Percentiles rank a stretch among this genome's conserved stretches.
phyloP scores from a whole-genome alignment of 2,329 filamentous ascomycete genomes.

The Pseudocercospora macadamiae region DNA sequence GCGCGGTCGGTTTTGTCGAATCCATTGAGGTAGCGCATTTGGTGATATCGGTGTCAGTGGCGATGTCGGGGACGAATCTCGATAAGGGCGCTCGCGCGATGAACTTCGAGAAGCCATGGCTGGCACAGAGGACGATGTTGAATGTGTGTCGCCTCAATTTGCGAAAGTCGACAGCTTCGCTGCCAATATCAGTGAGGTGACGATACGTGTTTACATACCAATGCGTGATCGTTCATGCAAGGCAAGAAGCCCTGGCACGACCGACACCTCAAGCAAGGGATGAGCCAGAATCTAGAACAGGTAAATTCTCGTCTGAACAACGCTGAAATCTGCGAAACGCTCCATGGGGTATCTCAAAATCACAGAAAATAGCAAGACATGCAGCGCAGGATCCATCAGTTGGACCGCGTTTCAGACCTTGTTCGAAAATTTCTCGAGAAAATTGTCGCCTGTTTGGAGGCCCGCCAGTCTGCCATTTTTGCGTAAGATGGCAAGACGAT shows the following conservation, averaged over 20 bases:
- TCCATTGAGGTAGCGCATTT: constrained; percentile 34
- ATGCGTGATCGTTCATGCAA: constrained; percentile 1
- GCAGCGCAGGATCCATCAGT: background rate
- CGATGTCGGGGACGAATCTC: constrained; percentile 28
- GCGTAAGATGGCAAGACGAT: constrained; percentile 22
- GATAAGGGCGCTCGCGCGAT: constrained; percentile 25
- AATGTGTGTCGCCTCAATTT: background rate
- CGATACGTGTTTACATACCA: constrained; percentile 13
- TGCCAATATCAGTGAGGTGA: background rate
- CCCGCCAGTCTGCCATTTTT: constrained; percentile 63
- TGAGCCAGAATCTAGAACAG: background rate
- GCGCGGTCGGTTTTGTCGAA: constrained; percentile 25
- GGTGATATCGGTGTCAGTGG: constrained; percentile 32
- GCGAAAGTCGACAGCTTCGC: background rate
- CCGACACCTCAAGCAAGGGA: constrained; percentile 9
- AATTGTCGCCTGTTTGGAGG: constrained; percentile 60
- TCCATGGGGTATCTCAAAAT: background rate
- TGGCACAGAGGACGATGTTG: background rate
- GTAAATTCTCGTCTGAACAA: background rate
- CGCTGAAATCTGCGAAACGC: background rate
- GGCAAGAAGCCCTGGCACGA: constrained; percentile 6
- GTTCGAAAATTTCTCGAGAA: background rate
- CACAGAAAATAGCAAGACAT: background rate
- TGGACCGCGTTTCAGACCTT: background rate
- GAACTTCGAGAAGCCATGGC: constrained; percentile 30